Base-by-base conservation (phyloP, 495 filamentous ascomycete genomes). In the Halenospora varia region DNA sequence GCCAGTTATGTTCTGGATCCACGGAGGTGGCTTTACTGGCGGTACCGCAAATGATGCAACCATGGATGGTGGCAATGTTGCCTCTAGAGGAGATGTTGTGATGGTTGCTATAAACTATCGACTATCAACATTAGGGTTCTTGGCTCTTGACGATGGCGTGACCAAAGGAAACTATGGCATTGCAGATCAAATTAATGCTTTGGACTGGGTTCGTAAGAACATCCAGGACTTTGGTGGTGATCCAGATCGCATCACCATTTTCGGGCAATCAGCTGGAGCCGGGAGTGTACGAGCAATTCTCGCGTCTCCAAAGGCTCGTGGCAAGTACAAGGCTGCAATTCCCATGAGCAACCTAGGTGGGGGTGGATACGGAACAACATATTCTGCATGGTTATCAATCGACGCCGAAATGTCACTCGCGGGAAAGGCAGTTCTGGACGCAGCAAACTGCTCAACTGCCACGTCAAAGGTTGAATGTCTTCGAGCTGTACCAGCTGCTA, bases 231-330 rank as follows among this genome's bases (percentile, higher is more conserved):
- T 73, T 59, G 68, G 70, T 18, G 71, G 65, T 10, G 62, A 72
- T 45, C 64, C 77, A n/a, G 59, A 73, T 46, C 60, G 66, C 1
- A 66, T 80, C 18, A 74, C 71, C 4, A 62, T 75, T 23, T 62
- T 80, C 49, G 82, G 82, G 8, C 77, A 82, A 63, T 77, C 73
- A 15, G 81, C 81, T 18, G 81, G 81, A 85, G 61, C 76, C 84
- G 78, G 65, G 18, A 76, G 73, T 24, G 78, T 82, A 0, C 69
- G 79, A 19, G 80, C 79, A 10, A 60, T 84, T 51, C 71, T 82
- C 48, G 80, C 76, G 39, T 77, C 74, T 13, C 78, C 78, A 10
- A 75, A 75, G 58, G 71, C 78, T 0, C 61, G 65, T n/a, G 73
- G 73, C 20, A 78, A 80, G 55, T 82, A 79, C 59, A 62, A 71